A percentile compares a stretch with the other conserved stretches of the same genome.
Conservation (phyloP, 345 rosid genomes). For the Eucalyptus paniculata region DNA sequence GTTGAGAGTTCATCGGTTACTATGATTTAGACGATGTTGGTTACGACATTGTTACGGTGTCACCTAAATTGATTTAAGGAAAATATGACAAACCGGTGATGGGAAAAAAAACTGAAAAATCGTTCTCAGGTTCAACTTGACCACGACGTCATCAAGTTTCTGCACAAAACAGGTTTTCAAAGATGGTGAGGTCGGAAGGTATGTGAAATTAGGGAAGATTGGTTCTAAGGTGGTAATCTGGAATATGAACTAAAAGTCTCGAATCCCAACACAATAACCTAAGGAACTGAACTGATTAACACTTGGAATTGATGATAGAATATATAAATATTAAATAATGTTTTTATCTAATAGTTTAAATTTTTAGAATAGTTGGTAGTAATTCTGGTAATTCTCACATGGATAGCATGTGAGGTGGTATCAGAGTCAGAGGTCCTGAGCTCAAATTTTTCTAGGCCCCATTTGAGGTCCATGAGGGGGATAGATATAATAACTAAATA, state of each 20-base stretch:
- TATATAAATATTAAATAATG: no score
- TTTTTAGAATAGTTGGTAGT: no score
- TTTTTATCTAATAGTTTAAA: no score
- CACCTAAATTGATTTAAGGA: background rate
- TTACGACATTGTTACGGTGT: background rate
- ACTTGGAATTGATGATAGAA: no score
- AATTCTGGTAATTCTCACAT: no score
- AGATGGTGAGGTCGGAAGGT: background rate
- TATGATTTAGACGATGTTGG: background rate
- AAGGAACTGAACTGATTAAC: background rate
- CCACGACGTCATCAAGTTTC: background rate
- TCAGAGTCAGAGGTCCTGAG: fast-evolving
- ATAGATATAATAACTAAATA: no score
- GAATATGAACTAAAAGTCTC: background rate
- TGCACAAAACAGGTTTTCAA: background rate
- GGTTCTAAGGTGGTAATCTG: background rate
- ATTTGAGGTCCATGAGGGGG: no score
- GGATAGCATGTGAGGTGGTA: no score
- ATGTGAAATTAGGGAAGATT: background rate
- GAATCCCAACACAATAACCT: background rate
- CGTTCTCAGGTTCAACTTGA: background rate
- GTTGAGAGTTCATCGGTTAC: background rate
- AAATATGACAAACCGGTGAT: no score
- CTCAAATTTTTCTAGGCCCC: no score
- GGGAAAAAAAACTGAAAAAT: background rate